Base-by-base conservation (phyloP, 2,329 filamentous ascomycete species). In the Colletotrichum musae region DNA sequence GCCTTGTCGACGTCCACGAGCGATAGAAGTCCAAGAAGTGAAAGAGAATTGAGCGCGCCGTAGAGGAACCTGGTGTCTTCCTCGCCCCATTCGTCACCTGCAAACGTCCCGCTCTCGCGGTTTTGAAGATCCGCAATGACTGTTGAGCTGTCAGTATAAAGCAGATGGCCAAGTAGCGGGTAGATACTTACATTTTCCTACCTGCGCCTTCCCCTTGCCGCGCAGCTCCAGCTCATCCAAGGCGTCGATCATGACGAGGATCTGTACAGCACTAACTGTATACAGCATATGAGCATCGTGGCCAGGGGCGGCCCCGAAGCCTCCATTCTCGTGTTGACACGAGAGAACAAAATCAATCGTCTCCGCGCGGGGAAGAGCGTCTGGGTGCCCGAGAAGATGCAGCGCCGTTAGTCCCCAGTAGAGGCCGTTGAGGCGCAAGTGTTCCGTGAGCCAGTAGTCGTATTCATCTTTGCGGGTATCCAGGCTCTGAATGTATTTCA, bases 361-460 rank as follows among this genome's bases (percentile, higher is more conserved):
- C 71, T 93, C 90, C 61, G 91, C 86, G 62, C 93, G 90, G 12
- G 95, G 92, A 10, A 99, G 88, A 3, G 92, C 94, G 71, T 97
- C 90, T 1, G 95, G 94, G 64, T 88, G 91, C 57, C 91, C 89
- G 68, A 99, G 89, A 32, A 98, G 87, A 84, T 97, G 93, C 48
- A 98, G 88, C 6, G 95, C 92, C 6, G 92, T 96, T 66, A 99
- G 83, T 15, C 96, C 96, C 96, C 96, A 99, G 82, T 99, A 99
- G 56, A 99, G 89, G 52, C 96, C 96, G 79, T 96, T 98, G 67
- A 99, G 88, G 70, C 96, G 94, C 73, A 99, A 87, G 80, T 99
- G 96, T 82, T 99, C 95, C 15, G 96, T 99, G 78, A 98, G 87
- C 93, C 95, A 98, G 84, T 98, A 99, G 80, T 98, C 94, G 75